Conservation (phyloP, 306 rosid genomes). For the Ziziphus jujuba region DNA sequence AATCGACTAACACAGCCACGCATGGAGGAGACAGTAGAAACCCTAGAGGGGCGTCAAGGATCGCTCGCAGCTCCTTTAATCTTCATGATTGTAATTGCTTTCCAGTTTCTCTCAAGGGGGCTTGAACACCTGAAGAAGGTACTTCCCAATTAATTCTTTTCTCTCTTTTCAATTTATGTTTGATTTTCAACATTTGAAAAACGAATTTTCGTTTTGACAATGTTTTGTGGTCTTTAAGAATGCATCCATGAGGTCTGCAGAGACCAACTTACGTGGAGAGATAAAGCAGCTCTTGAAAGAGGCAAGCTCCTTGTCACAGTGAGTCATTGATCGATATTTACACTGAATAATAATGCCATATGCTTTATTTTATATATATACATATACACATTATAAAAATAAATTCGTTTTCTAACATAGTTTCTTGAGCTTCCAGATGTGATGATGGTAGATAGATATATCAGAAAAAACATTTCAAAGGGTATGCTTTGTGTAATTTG, state of each 20-base stretch:
- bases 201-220: background rate
- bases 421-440: too few species aligned
- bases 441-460: background rate
- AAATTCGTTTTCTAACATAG: background rate
- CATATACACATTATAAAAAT: too few species aligned
- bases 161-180: background rate
- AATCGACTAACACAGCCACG: too few species aligned
- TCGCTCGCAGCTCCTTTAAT: conserved; percentile 64
- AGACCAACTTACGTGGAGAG: conserved; percentile 51
- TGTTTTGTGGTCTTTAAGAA: conserved; percentile 35
- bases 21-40: conserved; percentile 38
- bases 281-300: conserved; percentile 72
- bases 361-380: background rate
- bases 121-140: conserved; percentile 60
- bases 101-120: conserved; percentile 60
- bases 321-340: conserved; percentile 22
- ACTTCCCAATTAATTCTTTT: background rate
- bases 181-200: background rate
- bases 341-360: background rate
- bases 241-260: conserved; percentile 44
- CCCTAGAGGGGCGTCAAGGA: conserved; percentile 34
- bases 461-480: background rate
- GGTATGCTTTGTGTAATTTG: background rate
- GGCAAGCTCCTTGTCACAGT: conserved; percentile 81
- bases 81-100: conserved; percentile 49